phyloP scores from a whole-genome alignment of 805 yeast species.

The Kodamaea jinghongensis region DNA sequence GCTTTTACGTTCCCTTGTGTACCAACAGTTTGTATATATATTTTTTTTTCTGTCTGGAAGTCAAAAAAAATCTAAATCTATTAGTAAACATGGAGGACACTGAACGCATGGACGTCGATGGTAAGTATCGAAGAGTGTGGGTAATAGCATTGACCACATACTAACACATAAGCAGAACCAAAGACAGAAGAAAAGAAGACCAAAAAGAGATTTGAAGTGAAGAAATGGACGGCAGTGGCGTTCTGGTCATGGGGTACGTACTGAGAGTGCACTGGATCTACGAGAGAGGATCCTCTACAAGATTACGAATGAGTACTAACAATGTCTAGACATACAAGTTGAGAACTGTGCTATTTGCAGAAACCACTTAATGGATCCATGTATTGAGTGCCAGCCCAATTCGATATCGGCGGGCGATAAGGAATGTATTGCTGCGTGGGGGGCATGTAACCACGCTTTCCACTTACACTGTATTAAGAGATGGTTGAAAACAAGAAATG shows the following conservation, averaged over 20 bases:
- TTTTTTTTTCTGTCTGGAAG: background rate
- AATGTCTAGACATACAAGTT: slow-evolving; percentile 61
- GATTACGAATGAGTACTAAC: slow-evolving; percentile 17
- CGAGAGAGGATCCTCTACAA: no score
- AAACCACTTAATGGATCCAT: slow-evolving; percentile 96
- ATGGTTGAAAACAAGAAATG: slow-evolving; percentile 93
- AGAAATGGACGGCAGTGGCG: slow-evolving; percentile 99
- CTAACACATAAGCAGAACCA: slow-evolving; percentile 14
- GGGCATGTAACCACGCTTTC: slow-evolving; percentile 96
- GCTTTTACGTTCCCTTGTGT: background rate
- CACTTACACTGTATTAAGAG: slow-evolving; percentile 94
- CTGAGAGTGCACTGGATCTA: background rate
- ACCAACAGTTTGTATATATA: background rate
- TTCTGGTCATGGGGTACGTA: slow-evolving; percentile 95
- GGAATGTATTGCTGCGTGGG: slow-evolving; percentile 96
- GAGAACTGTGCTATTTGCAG: slow-evolving; percentile 98
- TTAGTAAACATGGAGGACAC: slow-evolving; percentile 11
- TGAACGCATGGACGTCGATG: slow-evolving; percentile 34
- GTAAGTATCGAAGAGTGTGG: slow-evolving; percentile 14
- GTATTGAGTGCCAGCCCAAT: slow-evolving; percentile 93
- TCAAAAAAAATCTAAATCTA: slow-evolving; percentile 2
- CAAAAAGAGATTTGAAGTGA: slow-evolving; percentile 82
- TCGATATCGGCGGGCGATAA: slow-evolving; percentile 57
- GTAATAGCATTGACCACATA: background rate
- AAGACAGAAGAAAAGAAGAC: slow-evolving; percentile 25